phyloP scores from a whole-genome alignment of 2,329 filamentous ascomycete species.

The Cordyceps tenuipes region DNA sequence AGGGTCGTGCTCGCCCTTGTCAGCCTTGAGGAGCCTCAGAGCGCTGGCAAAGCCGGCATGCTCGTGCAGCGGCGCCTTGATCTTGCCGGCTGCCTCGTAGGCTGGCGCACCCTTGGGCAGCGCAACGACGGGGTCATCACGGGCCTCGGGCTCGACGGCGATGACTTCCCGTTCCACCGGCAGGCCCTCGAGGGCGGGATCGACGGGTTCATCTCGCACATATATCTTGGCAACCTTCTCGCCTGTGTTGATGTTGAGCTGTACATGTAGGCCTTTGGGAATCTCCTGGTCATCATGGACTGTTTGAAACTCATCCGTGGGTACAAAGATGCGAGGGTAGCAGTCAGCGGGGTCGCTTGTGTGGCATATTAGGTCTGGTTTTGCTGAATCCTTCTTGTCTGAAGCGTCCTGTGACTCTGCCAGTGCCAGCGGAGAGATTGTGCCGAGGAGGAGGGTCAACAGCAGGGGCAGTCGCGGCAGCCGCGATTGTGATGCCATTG shows the following conservation, averaged over 20 bases:
- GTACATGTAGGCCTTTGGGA: constrained; percentile 56
- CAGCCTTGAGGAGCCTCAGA: constrained; percentile 41
- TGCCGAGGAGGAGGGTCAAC: background rate
- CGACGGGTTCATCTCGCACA: constrained; percentile 41
- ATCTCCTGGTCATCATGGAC: constrained; percentile 58
- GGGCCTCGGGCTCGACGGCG: constrained; percentile 41
- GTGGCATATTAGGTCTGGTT: constrained; percentile 54
- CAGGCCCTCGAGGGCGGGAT: constrained; percentile 39
- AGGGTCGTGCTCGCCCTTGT: constrained; percentile 22
- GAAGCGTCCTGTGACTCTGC: background rate
- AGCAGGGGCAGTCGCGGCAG: background rate
- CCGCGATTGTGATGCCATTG: constrained; percentile 7
- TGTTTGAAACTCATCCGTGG: constrained; percentile 56
- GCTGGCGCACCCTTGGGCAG: constrained; percentile 43
- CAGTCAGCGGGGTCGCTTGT: constrained; percentile 52
- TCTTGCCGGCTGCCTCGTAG: constrained; percentile 49
- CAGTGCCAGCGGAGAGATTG: background rate
- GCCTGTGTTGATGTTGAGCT: constrained; percentile 56
- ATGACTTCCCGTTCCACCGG: constrained; percentile 45
- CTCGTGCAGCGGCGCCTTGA: constrained; percentile 41
- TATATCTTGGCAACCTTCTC: constrained; percentile 59
- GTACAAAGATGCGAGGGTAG: constrained; percentile 55
- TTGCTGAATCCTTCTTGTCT: background rate
- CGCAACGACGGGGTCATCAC: constrained; percentile 22
- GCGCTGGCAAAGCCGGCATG: constrained; percentile 31